phyloP scores from a whole-genome alignment of 306 rosid genomes.

The Betula pendula region DNA sequence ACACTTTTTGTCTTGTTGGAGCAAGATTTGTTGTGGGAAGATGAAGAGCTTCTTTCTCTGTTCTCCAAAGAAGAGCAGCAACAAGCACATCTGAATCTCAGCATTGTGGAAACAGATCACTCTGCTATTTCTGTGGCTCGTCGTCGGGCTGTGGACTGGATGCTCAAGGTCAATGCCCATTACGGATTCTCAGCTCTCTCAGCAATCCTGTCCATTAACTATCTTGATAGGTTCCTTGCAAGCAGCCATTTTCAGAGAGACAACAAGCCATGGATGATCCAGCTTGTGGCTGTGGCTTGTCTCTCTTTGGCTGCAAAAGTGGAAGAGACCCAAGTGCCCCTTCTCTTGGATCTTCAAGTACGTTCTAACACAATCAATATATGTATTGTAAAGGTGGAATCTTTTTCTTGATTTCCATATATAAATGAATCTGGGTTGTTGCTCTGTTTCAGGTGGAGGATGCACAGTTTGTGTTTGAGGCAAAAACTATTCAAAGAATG shows the following conservation, averaged over 20 bases:
- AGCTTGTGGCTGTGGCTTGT: slow-evolving; percentile 88
- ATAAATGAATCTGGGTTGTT: slow-evolving; percentile 7
- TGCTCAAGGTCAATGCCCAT: slow-evolving; percentile 73
- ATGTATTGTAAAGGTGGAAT: not conserved
- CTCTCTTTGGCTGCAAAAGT: slow-evolving; percentile 93
- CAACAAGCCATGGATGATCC: slow-evolving; percentile 86
- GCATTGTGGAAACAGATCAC: slow-evolving; percentile 23
- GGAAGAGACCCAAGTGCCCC: slow-evolving; percentile 90
- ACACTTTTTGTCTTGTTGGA: slow-evolving; percentile 51
- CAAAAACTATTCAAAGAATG: slow-evolving; percentile 88
- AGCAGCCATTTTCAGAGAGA: slow-evolving; percentile 67
- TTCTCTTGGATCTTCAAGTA: slow-evolving; percentile 92
- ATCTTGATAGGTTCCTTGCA: slow-evolving; percentile 65
- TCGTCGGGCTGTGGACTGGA: slow-evolving; percentile 67
- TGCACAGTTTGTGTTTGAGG: slow-evolving; percentile 62
- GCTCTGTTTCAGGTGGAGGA: slow-evolving; percentile 60
- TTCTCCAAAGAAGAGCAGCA: slow-evolving; percentile 64
- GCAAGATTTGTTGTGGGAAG: slow-evolving; percentile 76
- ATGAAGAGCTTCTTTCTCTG: slow-evolving; percentile 62
- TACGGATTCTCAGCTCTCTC: slow-evolving; percentile 76
- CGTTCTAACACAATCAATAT: not conserved
- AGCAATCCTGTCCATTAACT: slow-evolving; percentile 77
- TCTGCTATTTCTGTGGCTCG: slow-evolving; percentile 44
- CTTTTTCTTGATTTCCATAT: slow-evolving; percentile 6
- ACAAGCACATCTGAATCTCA: slow-evolving; percentile 36